Evolutionary conservation across 352 stramenopile species (phyloP).

Genomic region (Lagenidium sp.): DNA sequence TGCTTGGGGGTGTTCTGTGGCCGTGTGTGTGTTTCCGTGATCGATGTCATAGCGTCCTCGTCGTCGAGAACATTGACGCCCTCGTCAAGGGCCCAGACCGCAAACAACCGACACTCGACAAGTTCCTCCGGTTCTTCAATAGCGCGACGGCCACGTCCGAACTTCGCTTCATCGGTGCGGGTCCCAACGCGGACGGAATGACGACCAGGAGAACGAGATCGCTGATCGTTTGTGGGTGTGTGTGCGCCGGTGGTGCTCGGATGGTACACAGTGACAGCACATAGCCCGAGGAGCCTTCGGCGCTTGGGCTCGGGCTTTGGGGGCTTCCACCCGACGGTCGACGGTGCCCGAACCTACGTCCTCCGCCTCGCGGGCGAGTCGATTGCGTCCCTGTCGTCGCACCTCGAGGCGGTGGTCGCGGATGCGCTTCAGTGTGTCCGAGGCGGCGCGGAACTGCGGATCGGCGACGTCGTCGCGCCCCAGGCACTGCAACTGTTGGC

Average conservation of each 20-base stretch:
- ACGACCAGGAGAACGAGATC: no score
- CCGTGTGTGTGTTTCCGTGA: not conserved
- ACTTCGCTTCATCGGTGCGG: constrained; percentile 6
- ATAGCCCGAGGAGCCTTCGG: constrained; percentile 1
- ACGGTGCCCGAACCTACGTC: constrained; percentile 5
- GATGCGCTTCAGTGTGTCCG: not conserved
- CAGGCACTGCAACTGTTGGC: constrained; percentile 7
- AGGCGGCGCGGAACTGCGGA: not conserved
- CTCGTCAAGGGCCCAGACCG: not conserved
- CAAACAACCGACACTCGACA: constrained; percentile 5
- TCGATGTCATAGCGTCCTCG: constrained; percentile 1
- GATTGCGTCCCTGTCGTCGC: constrained; percentile 1
- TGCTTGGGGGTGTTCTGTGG: no score
- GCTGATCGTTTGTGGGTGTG: no score
- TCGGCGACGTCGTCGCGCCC: constrained; percentile 3
- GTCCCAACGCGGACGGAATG: not conserved
- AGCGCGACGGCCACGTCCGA: not conserved
- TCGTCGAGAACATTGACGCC: constrained; percentile 9
- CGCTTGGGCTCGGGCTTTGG: constrained; percentile 8
- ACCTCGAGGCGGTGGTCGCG: constrained; percentile 1
- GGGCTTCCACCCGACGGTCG: not conserved
- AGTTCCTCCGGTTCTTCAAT: constrained; percentile 7
- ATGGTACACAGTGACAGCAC: constrained; percentile 6
- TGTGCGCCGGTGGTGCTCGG: no score
- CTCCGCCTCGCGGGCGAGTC: constrained; percentile 1